phyloP scores from a whole-genome alignment of 2,329 filamentous ascomycete genomes.

The Calonectria montana region DNA sequence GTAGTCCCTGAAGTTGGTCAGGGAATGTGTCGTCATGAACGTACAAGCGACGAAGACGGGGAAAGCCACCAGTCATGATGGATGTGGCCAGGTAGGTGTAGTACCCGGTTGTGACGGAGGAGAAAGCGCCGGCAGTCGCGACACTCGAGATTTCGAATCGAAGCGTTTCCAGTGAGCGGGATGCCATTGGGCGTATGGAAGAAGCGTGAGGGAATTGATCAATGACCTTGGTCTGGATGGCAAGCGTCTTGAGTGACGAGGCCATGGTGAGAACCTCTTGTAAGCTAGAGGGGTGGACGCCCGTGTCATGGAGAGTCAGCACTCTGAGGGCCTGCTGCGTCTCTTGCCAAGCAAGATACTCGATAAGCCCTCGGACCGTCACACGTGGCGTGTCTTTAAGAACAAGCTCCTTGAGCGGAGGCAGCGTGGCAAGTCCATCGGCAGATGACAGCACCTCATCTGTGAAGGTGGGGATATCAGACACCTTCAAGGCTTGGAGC shows the following conservation, averaged over 20 bases:
- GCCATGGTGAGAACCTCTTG: constrained; percentile 70
- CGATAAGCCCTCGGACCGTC: constrained; percentile 76
- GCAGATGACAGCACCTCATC: constrained; percentile 80
- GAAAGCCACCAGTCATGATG: constrained; percentile 79
- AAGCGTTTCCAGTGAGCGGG: constrained; percentile 75
- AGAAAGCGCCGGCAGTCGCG: constrained; percentile 67
- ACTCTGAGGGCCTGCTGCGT: constrained; percentile 72
- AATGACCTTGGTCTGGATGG: constrained; percentile 63
- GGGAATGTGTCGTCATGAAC: constrained; percentile 88
- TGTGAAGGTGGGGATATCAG: constrained; percentile 75
- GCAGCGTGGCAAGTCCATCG: constrained; percentile 77
- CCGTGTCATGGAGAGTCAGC: constrained; percentile 78
- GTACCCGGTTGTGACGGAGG: constrained; percentile 70
- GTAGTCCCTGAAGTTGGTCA: constrained; percentile 78
- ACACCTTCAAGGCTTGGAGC: constrained; percentile 80
- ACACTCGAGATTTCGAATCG: constrained; percentile 82
- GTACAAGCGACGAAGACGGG: constrained; percentile 80
- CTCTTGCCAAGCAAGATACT: constrained; percentile 73
- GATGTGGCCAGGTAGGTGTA: constrained; percentile 90
- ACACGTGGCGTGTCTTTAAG: constrained; percentile 78
- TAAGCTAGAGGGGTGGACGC: constrained; percentile 72
- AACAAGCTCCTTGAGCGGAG: constrained; percentile 78
- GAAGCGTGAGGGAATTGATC: constrained; percentile 61
- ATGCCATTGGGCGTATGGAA: constrained; percentile 71
- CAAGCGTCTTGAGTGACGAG: constrained; percentile 67